Base-by-base conservation (phyloP, 2,329 filamentous ascomycete genomes). In the Curvularia spicifera region DNA sequence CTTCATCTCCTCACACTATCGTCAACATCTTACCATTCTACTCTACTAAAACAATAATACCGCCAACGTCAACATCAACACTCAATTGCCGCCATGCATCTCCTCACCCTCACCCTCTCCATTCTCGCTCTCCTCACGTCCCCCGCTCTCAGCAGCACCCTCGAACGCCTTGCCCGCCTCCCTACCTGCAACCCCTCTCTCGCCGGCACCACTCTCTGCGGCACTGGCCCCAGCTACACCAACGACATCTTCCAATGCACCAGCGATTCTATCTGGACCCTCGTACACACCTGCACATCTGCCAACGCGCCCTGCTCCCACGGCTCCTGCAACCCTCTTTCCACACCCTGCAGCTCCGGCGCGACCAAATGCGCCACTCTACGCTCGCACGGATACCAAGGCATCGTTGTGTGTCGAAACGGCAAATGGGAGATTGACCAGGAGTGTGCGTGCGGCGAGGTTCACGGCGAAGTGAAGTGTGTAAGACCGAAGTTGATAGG, bases 181-280 rank as follows among this genome's bases (percentile, higher is more conserved):
- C 20, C 28, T 4, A 37, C n/a, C 13, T 37, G 37, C 52, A 1
- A 0, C n/a, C 2, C 5, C 24, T 3, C 13, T 18, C 29, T 28
- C 35, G 5, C 28, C 28, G 51, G 42, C 15, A n/a, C 18, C 4
- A n/a, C 28, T n/a, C 1, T 6, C 22, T 53, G 51, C 7, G 35
- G 29, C 50, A 4, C 1, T 8, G 4, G 22, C 10, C 13, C 42
- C 29, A 18, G 20, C 47, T 42, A 26, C 24, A n/a, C 6, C 15
- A 53, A 53, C 8, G 31, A 45, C 20, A 29, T 53, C n/a, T 39
- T 46, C 51, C 33, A 29, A 10, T 53, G 50, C 29, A 26, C 13
- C 20, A 24, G 15, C 4, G 20, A 35, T 13, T 6, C 26, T 7
- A 31, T 7, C 40, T 52, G 50, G 50, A 15, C 33, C 29, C 42